Conservation (phyloP, 495 filamentous ascomycete genomes). For the Penicillium odoratum region DNA sequence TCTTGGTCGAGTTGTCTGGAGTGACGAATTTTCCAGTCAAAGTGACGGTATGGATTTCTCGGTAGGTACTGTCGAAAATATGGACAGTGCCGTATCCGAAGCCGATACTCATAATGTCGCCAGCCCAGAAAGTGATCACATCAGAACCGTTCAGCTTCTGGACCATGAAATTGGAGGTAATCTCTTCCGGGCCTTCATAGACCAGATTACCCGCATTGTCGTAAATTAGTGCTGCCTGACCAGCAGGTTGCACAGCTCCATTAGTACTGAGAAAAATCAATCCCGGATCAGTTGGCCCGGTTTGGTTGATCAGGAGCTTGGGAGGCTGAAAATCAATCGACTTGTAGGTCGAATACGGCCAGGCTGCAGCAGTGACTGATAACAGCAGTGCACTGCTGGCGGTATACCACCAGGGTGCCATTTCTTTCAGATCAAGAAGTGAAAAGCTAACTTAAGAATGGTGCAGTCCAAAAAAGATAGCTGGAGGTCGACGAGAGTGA, state of each 20-base stretch:
- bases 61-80: conserved; percentile 47
- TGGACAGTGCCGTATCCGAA: conserved; percentile 36
- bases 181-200: conserved; percentile 21
- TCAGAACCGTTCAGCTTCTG: conserved; percentile 28
- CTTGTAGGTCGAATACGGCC: conserved; percentile 23
- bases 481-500: conserved; percentile 3
- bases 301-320: conserved; percentile 27
- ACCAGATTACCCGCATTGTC: conserved; percentile 28
- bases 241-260: conserved; percentile 4
- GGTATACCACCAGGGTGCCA: conserved; percentile 23
- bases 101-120: conserved; percentile 15
- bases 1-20: conserved; percentile 12
- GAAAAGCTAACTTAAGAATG: background rate
- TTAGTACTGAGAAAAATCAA: conserved; percentile 27
- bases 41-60: conserved; percentile 35
- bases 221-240: conserved; percentile 28
- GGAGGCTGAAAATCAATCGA: conserved; percentile 25
- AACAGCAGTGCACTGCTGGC: conserved; percentile 30
- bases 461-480: conserved; percentile 1
- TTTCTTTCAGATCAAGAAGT: background rate
- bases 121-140: conserved; percentile 33
- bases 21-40: conserved; percentile 25
- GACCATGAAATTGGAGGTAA: conserved; percentile 20
- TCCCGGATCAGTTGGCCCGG: conserved; percentile 28
- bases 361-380: conserved; percentile 24